Conservation (phyloP, 768 basidiomycete genomes). For the Punctularia strigosozonata region DNA sequence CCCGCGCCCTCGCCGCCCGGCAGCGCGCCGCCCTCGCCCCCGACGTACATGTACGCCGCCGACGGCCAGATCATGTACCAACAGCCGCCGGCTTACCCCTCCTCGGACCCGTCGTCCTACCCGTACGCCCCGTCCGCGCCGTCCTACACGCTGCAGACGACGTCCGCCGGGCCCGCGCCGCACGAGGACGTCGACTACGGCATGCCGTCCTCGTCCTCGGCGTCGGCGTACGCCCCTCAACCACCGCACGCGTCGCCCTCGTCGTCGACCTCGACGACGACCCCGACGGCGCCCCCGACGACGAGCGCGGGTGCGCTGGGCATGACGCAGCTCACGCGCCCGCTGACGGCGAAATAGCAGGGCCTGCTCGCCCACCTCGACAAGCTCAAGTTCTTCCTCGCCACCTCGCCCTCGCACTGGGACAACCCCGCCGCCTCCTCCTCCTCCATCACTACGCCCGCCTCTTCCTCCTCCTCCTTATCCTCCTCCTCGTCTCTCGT, state of each 20-base stretch:
- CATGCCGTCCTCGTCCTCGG: neutral
- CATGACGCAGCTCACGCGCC: conserved; percentile 36
- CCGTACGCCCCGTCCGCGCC: too few species aligned
- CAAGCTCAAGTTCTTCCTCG: conserved; percentile 79
- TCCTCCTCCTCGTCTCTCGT: conserved; percentile 15
- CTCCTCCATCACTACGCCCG: conserved; percentile 9
- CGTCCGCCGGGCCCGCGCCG: neutral
- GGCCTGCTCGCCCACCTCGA: conserved; percentile 68
- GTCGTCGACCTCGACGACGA: neutral
- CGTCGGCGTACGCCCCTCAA: neutral
- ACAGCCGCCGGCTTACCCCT: too few species aligned
- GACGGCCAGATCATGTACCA: too few species aligned
- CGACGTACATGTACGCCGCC: too few species aligned
- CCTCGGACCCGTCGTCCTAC: too few species aligned
- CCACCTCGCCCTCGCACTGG: conserved; percentile 76
- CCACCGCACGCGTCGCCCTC: neutral
- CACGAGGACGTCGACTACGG: neutral
- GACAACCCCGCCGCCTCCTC: conserved; percentile 24
- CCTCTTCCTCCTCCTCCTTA: conserved; percentile 8
- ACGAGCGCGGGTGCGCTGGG: neutral
- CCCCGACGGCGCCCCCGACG: neutral
- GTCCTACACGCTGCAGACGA: neutral
- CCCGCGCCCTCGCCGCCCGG: too few species aligned
- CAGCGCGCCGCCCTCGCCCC: too few species aligned
- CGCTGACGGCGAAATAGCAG: conserved; percentile 51